phyloP scores from a whole-genome alignment of 805 yeast species.

The Wickerhamomyces sydowiorum region DNA sequence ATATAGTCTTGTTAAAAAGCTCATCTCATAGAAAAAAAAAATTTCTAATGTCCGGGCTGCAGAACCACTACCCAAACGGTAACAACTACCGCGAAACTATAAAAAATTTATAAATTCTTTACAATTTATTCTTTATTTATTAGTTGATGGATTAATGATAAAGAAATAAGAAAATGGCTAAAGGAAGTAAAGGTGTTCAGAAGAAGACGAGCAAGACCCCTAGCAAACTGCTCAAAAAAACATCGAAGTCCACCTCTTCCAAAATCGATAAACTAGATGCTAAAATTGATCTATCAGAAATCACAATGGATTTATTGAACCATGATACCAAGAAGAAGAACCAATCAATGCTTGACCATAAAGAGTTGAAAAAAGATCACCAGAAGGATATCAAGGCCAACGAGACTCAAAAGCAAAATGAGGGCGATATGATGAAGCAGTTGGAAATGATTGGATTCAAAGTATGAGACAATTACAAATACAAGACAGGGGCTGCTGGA shows the following conservation, averaged over 20 bases:
- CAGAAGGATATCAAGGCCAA: slow-evolving; percentile 18
- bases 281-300: not conserved
- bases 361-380: slow-evolving; percentile 19
- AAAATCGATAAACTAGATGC: not conserved
- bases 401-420: slow-evolving; percentile 18
- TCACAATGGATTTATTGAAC: not conserved
- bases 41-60: not conserved
- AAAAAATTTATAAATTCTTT: not conserved
- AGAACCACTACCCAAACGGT: not conserved
- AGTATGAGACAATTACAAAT: no score
- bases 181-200: not conserved
- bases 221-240: not conserved
- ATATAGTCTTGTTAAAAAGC: not conserved
- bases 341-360: slow-evolving; percentile 9
- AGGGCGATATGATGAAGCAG: slow-evolving; percentile 23
- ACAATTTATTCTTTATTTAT: no score
- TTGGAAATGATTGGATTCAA: slow-evolving; percentile 15
- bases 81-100: not conserved
- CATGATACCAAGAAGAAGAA: not conserved
- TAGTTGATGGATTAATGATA: no score
- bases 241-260: not conserved
- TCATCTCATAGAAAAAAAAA: not conserved
- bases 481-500: no score
- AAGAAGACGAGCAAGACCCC: not conserved
- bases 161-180: not conserved